A percentile compares a stretch with the other conserved stretches of the same genome.
Evolutionary conservation across 768 basidiomycete species (phyloP).

Genomic region (Kockovaella imperatae): DNA sequence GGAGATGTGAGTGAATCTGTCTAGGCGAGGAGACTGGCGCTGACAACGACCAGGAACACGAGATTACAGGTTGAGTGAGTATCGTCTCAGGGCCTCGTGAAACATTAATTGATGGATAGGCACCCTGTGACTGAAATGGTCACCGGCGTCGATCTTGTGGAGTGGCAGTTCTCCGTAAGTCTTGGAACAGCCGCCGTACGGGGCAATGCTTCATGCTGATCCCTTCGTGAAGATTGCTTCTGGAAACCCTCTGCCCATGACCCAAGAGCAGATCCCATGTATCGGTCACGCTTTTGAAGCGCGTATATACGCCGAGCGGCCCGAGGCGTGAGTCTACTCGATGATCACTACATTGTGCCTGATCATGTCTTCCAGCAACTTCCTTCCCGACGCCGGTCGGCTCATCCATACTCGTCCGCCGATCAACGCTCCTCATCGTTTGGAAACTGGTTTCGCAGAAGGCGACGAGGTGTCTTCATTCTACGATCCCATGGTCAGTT

Average conservation of each 20-base stretch:
- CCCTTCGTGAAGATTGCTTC: conserved; percentile 59
- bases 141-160: conserved; percentile 84
- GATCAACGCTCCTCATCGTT: conserved; percentile 64
- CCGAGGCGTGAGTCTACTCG: conserved; percentile 55
- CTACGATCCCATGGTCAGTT: conserved; percentile 39
- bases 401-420: conserved; percentile 77
- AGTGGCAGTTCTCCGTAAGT: conserved; percentile 81
- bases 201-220: neutral
- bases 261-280: conserved; percentile 70
- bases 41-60: conserved; percentile 29
- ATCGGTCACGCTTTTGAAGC: conserved; percentile 92
- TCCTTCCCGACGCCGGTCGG: conserved; percentile 81
- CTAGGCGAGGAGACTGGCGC: neutral
- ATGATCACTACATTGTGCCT: neutral
- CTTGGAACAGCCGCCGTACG: neutral
- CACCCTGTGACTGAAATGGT: conserved; percentile 94
- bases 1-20: conserved; percentile 63
- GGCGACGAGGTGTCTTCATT: conserved; percentile 44
- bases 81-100: neutral
- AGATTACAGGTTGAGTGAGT: conserved; percentile 38
- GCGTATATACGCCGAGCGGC: conserved; percentile 91
- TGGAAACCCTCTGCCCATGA: conserved; percentile 73
- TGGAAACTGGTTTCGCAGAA: conserved; percentile 80
- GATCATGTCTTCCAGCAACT: conserved; percentile 48
- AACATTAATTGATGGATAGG: conserved; percentile 6